Base-by-base conservation (phyloP, 2,329 filamentous ascomycete genomes). In the Penicillium rolfsii region DNA sequence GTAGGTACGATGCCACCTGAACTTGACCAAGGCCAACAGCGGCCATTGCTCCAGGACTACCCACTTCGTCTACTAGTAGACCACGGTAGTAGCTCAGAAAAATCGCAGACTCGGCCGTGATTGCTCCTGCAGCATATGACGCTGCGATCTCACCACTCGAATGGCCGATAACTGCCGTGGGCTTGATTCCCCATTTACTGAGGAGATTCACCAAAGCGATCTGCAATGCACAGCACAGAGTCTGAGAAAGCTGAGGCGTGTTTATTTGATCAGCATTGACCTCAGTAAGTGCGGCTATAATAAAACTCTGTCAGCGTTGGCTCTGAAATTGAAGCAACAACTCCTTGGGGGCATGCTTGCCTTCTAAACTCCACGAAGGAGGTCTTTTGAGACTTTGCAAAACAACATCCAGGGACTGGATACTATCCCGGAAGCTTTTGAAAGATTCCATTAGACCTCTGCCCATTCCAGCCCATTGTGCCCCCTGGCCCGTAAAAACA, bases 401-500 rank as follows among this genome's bases (percentile, higher is more conserved):
- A 1, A 61, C 45, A 14, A 46, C 9, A 35, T 71, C 68, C 52
- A 71, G 58, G 5, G 0, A 35, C 26, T 58, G 55, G 2, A 74
- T 64, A 40, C 57, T 57, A 4, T 63, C 22, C 8, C 60, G 58
- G 38, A 74, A 72, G 0, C 33, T 57, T 5, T 52, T 24, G 52
- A 69, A 71, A 11, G 4, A 30, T 4, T 43, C 14, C 26, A 77
- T 45, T 4, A 77, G 63, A 16, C 68, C 65, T 33, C 53, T 52
- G 2, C 73, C 76, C 76, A 78, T 78, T 0, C 52, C 62, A 1
- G 65, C 41, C 70, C 73, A 78, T 41, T 77, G 75, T 3, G 76
- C 71, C 1, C 76, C 76, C 53, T 78, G 76, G 4, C 76, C 76
- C 14, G 70, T 77, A 56, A 76, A 78, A 2, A 74, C 64, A 36